Evolutionary conservation across 257 asterid species (phyloP), one percentile per base, ranked within the genome.

Genomic region (Ophiorrhiza pumila): DNA sequence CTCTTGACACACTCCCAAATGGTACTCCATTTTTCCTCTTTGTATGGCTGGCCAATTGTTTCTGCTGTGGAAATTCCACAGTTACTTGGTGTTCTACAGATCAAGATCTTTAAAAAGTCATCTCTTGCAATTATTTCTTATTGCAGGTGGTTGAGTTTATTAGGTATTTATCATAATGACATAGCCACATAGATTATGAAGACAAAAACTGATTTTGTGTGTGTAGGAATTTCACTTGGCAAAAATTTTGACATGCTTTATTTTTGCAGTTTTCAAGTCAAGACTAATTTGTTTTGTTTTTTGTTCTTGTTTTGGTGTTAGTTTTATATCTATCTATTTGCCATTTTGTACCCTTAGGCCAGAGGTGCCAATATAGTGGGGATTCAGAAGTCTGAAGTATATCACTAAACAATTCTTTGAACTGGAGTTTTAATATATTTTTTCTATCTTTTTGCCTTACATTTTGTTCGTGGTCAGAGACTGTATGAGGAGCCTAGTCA

Each of bases 1-100:
- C 80, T 80, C 55, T 84, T 93, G 70, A 89, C 96, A 57, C 97
- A 91, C 81, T 88, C 96, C 69, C 98, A 93, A 76, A 83, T 89
- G 97, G 98, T 93, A 87, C 61, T 68, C 35, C 49, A 63, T 67
- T 56, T 73, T 72, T 76, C 29, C 67, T 59, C n/a, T 27, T 42
- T 59, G 45, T 57, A 49, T 23, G 14, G 37, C 35, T 31, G 17
- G 14, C 41, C 65, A 7, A 18, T 2, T 61, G 67, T 18, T 20
- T 43, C 23, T 34, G 18, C 35, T 22, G 39, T 10, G 23, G 41
- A 34, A 57, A 34, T 61, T 61, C 35, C 14, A 58, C 27, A 18
- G 67, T 61, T 58, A 25, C 37, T n/a, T n/a, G n/a, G n/a, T 27
- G 17, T 29, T 29, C n/a, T 27, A 58, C 41, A 58, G 14, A 43